Evolutionary conservation across 495 filamentous ascomycete genomes (phyloP).

Genomic region (Arthonia radiata): DNA sequence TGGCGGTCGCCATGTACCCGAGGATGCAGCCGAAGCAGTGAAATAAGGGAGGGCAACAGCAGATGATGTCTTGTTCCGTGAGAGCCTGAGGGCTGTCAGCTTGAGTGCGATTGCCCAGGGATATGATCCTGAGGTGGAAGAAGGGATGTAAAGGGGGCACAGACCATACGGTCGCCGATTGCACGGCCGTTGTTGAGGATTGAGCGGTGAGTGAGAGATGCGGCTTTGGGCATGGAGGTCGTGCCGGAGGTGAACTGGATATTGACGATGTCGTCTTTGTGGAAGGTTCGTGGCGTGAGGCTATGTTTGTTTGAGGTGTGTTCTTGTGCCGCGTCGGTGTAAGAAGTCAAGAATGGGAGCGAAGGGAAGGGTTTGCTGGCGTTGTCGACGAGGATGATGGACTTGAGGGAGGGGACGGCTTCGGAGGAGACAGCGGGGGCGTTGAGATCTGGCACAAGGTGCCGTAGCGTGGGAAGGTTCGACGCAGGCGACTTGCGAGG

Average conservation of each 20-base stretch:
- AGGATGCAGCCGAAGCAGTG: slow-evolving; percentile 85
- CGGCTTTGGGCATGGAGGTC: slow-evolving; percentile 72
- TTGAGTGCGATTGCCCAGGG: too few relatives aligned
- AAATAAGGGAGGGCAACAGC: slow-evolving; percentile 72
- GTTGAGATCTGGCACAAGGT: slow-evolving; percentile 35
- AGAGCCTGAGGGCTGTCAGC: too few relatives aligned
- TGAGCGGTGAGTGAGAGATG: slow-evolving; percentile 57
- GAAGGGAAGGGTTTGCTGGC: too few relatives aligned
- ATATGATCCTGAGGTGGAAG: too few relatives aligned
- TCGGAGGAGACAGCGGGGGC: slow-evolving; percentile 30
- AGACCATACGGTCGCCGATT: slow-evolving; percentile 63
- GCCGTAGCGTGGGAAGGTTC: slow-evolving; percentile 43
- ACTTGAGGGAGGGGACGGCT: slow-evolving; percentile 39
- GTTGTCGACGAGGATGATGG: slow-evolving; percentile 64
- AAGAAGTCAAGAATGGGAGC: too few relatives aligned
- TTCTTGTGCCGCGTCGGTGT: too few relatives aligned
- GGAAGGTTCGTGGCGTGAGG: too few relatives aligned
- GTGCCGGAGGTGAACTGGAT: slow-evolving; percentile 96
- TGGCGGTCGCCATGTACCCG: slow-evolving; percentile 84
- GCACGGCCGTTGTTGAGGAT: slow-evolving; percentile 80
- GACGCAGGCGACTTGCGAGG: slow-evolving; percentile 54
- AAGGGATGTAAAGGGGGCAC: too few relatives aligned
- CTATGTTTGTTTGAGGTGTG: too few relatives aligned
- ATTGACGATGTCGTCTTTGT: slow-evolving; percentile 53
- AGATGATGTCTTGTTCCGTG: slow-evolving; percentile 43